Percentiles rank a stretch among this genome's conserved stretches.
Conservation (phyloP, 2,329 filamentous ascomycete species). For the Fusarium decemcellulare region DNA sequence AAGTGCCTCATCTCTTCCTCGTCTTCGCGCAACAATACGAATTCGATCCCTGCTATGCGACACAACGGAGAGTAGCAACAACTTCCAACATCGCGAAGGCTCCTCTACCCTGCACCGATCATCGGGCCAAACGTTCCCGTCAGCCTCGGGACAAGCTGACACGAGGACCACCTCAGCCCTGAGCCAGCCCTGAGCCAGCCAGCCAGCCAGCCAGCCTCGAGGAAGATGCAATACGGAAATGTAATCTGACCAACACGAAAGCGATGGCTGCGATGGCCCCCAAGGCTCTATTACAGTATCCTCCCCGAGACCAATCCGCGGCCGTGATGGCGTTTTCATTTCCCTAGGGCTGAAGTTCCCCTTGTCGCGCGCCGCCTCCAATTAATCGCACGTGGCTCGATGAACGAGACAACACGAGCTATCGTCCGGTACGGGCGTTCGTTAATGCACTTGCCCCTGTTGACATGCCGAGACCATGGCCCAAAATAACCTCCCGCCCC, state of each 20-base stretch:
- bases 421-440: slow-evolving; percentile 25
- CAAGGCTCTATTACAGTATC: not conserved
- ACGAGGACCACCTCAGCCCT: slow-evolving; percentile 18
- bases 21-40: not conserved
- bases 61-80: too few species aligned
- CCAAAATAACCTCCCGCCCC: slow-evolving; percentile 44
- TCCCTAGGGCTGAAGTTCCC: slow-evolving; percentile 35
- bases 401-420: slow-evolving; percentile 41
- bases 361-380: slow-evolving; percentile 28
- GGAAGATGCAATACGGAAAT: slow-evolving; percentile 7
- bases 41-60: too few species aligned
- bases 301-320: slow-evolving; percentile 10
- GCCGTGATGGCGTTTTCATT: slow-evolving; percentile 16
- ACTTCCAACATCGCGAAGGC: too few species aligned
- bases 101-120: not conserved
- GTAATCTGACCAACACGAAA: slow-evolving; percentile 35
- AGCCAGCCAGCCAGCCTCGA: slow-evolving; percentile 12
- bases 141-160: slow-evolving; percentile 17
- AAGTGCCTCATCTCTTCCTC: too few species aligned
- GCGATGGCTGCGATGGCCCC: not conserved
- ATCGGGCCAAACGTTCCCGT: not conserved
- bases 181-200: too few species aligned
- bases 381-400: slow-evolving; percentile 35
- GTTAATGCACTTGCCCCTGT: slow-evolving; percentile 36
- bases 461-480: slow-evolving; percentile 32